phyloP scores from a whole-genome alignment of 2,329 filamentous ascomycete species.

The Colletotrichum tamarilloi region DNA sequence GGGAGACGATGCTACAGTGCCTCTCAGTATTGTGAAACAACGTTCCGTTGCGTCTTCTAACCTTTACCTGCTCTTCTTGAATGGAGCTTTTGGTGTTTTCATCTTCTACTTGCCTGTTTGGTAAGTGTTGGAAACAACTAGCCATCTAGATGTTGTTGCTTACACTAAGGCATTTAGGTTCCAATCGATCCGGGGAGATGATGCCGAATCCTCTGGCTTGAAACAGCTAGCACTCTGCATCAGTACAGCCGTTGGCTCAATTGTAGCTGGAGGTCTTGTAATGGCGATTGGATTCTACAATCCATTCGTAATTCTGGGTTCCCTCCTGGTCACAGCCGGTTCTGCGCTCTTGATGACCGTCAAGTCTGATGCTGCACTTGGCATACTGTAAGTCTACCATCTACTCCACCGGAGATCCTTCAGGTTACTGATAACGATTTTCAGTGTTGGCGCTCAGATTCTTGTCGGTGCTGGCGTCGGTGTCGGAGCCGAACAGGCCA shows the following conservation, averaged over 20 bases:
- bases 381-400: background rate
- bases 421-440: background rate
- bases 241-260: slow-evolving; percentile 46
- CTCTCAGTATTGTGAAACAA: slow-evolving; percentile 35
- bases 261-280: slow-evolving; percentile 47
- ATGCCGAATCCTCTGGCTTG: slow-evolving; percentile 51
- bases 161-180: slow-evolving; percentile 39
- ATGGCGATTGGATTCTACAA: slow-evolving; percentile 55
- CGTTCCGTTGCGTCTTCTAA: background rate
- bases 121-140: slow-evolving; percentile 17
- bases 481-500: slow-evolving; percentile 54
- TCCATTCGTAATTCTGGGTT: slow-evolving; percentile 50
- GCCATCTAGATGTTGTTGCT: background rate
- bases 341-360: background rate
- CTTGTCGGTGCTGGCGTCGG: slow-evolving; percentile 56
- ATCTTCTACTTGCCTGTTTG: slow-evolving; percentile 56
- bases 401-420: background rate
- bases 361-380: background rate
- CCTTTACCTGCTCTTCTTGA: background rate
- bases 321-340: slow-evolving; percentile 15
- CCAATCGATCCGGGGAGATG: slow-evolving; percentile 53
- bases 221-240: slow-evolving; percentile 52
- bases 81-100: slow-evolving; percentile 45
- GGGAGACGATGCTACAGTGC: slow-evolving; percentile 57
- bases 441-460: slow-evolving; percentile 50